phyloP scores from a whole-genome alignment of 148 eudicot genomes.

The Rhododendron simsii region DNA sequence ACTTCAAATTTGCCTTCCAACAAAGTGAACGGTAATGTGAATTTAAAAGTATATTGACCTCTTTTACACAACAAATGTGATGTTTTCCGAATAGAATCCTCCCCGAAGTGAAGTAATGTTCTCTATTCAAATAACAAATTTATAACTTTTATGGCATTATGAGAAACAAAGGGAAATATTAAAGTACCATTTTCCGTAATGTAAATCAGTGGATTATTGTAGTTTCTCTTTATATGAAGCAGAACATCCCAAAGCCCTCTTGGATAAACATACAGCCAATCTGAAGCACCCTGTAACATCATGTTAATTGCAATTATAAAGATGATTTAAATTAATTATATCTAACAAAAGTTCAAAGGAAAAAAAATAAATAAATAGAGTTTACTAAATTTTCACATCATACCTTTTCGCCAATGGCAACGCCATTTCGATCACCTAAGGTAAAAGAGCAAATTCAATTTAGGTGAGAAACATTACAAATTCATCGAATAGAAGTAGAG shows the following conservation, averaged over 20 bases:
- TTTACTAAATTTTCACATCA: no score
- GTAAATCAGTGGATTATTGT: constrained; percentile 1
- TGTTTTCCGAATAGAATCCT: no score
- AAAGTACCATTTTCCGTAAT: background rate
- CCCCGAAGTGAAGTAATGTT: no score
- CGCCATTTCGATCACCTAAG: background rate
- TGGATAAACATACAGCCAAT: constrained; percentile 6
- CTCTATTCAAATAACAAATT: background rate
- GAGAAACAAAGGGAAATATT: background rate
- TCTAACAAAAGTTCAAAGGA: no score
- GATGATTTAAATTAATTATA: background rate
- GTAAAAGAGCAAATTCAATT: no score
- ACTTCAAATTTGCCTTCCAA: background rate
- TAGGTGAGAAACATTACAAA: no score
- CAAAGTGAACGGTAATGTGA: no score
- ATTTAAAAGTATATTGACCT: no score
- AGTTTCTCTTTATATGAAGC: background rate
- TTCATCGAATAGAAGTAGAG: no score
- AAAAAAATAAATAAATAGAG: no score
- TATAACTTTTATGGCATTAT: background rate
- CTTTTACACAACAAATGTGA: background rate
- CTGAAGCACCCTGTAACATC: background rate
- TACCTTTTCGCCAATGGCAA: background rate
- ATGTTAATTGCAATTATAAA: background rate
- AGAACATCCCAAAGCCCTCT: background rate